A percentile compares a stretch with the other conserved stretches of the same genome.
Conservation (phyloP, 2,329 filamentous ascomycete genomes). For the Lecanosticta acicola region DNA sequence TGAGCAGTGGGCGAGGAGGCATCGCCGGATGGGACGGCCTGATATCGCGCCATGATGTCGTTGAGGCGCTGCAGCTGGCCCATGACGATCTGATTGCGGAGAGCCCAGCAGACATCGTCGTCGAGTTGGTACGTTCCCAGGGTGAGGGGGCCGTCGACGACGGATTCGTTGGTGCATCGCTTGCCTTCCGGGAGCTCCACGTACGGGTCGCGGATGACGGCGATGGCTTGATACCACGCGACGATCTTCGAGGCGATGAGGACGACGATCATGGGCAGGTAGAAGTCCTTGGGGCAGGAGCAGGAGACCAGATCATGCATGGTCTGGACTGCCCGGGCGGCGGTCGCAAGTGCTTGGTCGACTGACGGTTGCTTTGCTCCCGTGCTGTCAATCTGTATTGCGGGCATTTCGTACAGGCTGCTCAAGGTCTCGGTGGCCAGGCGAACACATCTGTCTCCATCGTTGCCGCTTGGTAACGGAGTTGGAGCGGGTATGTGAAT, state of each 20-base stretch:
- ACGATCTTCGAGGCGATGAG: slow-evolving; percentile 15
- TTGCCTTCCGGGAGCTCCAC: slow-evolving; percentile 3
- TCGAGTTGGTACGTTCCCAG: slow-evolving; percentile 14
- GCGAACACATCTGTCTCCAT: slow-evolving; percentile 10
- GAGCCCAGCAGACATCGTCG: slow-evolving; percentile 11
- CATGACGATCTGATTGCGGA: slow-evolving; percentile 18
- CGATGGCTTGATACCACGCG: slow-evolving; percentile 16
- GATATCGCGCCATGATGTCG: slow-evolving; percentile 8
- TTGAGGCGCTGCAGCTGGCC: slow-evolving; percentile 16
- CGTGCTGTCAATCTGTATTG: slow-evolving; percentile 7
- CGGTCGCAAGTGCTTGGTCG: slow-evolving; percentile 15
- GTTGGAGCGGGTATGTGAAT: slow-evolving; percentile 6
- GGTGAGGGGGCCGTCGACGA: slow-evolving; percentile 11
- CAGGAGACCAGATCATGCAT: slow-evolving; percentile 15
- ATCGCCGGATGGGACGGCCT: slow-evolving; percentile 7
- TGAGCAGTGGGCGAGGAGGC: too few relatives aligned
- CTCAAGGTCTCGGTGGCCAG: slow-evolving; percentile 15
- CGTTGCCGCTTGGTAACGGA: background rate
- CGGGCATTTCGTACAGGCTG: slow-evolving; percentile 16
- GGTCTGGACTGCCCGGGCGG: slow-evolving; percentile 11
- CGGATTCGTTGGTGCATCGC: slow-evolving; percentile 9
- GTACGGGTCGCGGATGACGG: slow-evolving; percentile 11
- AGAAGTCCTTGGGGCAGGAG: slow-evolving; percentile 16
- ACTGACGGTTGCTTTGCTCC: slow-evolving; percentile 11
- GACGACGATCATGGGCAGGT: slow-evolving; percentile 11